Base-by-base conservation (phyloP, 805 yeast species). In the Candida tallmaniae region DNA sequence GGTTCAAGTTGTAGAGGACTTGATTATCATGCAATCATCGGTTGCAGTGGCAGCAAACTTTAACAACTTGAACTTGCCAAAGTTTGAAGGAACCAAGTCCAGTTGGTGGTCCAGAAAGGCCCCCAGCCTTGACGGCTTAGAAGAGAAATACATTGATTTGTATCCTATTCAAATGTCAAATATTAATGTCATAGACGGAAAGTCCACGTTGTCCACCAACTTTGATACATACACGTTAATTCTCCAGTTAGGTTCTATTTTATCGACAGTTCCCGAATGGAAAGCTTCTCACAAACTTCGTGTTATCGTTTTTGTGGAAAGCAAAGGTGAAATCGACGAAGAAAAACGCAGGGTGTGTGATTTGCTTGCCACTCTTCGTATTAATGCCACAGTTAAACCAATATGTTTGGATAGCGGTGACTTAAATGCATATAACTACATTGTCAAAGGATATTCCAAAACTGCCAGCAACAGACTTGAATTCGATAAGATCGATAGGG, bases 101-200 rank as follows among this genome's bases (percentile, higher is more conserved):
- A 8, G 16, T 19, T 19, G 12, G 2, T 32, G 29, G 29, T 17
- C 20, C 6, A 22, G 22, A 10, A 28, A 22, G 14, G 54, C 57
- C 12, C 45, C 53, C 6, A 47, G 41, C 8, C 19, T 7, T 7
- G 13, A 6, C 5, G 5, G 16, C 6, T 46, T 50, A 1, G 48
- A 58, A 18, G 71, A 68, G 41, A 69, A 72, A 42, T 81, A 65
- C 45, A 88, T 93, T 49, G 99, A 93, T 55, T 61, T 93, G 24
- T 93, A 94, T 56, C 98, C 99, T 0, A 89, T 93, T 45, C 98
- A 93, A 51, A 93, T 93, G 97, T 80, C 94, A 3, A 90, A 95
- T 0, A 78, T 80, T 27, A 76, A 86, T 33, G 69, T 76, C 29
- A 76, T 80, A 36, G 71, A 76, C 34, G 89, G 89, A 4, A 74